Conservation (phyloP, 2,329 filamentous ascomycete species). For the Sporothrix mexicana region DNA sequence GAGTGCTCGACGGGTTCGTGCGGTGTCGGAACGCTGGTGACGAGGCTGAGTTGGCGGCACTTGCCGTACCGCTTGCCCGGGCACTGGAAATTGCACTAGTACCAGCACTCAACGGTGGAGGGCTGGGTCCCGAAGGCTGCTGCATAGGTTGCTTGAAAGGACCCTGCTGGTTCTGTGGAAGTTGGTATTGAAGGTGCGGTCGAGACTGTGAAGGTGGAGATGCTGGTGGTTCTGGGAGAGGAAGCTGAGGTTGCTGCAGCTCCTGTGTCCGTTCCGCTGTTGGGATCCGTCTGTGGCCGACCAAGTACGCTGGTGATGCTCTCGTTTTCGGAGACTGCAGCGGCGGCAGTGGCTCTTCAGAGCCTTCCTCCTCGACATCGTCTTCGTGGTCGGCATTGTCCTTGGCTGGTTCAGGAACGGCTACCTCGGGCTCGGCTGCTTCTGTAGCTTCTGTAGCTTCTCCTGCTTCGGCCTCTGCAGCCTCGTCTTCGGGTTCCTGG, state of each 20-base stretch:
- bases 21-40: slow-evolving; percentile 39
- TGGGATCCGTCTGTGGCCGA: slow-evolving; percentile 17
- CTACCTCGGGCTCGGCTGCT: not conserved
- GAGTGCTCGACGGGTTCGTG: slow-evolving; percentile 49
- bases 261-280: slow-evolving; percentile 20
- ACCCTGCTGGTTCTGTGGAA: not conserved
- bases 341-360: not conserved
- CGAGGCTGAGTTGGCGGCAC: slow-evolving; percentile 13
- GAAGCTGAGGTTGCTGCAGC: slow-evolving; percentile 4
- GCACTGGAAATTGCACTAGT: slow-evolving; percentile 10
- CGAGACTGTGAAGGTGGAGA: slow-evolving; percentile 22
- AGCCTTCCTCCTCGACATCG: not conserved
- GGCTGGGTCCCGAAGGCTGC: not conserved
- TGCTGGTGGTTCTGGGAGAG: not conserved
- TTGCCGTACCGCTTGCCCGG: slow-evolving; percentile 21
- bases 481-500: not conserved
- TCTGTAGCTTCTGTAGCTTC: not conserved
- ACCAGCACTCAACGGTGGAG: not conserved
- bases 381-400: not conserved
- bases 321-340: slow-evolving; percentile 13
- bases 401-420: not conserved
- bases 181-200: not conserved
- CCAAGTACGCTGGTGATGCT: not conserved
- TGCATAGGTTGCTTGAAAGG: not conserved
- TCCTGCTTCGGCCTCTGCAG: not conserved